These are phyloP conservation scores for Glutinoglossum americanum DNA, from an alignment of 495 filamentous ascomycete genomes.

Conservation along the genomic window DNA sequence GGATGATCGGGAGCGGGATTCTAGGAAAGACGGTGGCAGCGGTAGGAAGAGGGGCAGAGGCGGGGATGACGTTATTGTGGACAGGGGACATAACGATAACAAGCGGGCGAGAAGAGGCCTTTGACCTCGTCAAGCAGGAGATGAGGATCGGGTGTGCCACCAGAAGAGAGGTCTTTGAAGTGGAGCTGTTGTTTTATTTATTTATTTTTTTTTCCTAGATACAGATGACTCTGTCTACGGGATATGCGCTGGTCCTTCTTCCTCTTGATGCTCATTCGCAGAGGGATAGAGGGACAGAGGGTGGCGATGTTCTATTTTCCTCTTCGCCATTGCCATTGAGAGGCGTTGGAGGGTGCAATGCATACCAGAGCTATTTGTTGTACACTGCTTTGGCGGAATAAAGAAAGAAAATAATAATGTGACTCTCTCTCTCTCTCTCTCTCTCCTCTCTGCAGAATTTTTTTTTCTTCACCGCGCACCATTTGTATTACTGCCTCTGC, in stretches of 20 bases:
- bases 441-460: neutral
- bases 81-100: neutral
- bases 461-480: too few relatives aligned
- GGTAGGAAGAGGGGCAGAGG: constrained; percentile 1
- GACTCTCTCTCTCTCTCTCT: neutral
- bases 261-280: neutral
- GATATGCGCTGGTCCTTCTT: neutral
- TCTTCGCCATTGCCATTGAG: neutral
- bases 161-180: neutral
- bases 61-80: neutral
- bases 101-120: neutral
- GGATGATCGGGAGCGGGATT: neutral
- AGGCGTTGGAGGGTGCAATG: neutral
- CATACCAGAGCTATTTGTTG: neutral
- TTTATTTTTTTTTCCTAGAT: neutral
- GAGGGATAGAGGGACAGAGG: neutral
- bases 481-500: too few relatives aligned
- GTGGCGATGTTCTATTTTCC: too few relatives aligned
- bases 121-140: neutral
- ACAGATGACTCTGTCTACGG: neutral
- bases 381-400: neutral
- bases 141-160: neutral
- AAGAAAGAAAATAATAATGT: neutral
- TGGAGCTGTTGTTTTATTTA: neutral
- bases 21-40: neutral